A percentile compares a stretch with the other conserved stretches of the same genome.
These are phyloP conservation scores for Achaetomium macrosporum DNA, from an alignment of 2,329 filamentous ascomycete genomes.

Conservation along the genomic window DNA sequence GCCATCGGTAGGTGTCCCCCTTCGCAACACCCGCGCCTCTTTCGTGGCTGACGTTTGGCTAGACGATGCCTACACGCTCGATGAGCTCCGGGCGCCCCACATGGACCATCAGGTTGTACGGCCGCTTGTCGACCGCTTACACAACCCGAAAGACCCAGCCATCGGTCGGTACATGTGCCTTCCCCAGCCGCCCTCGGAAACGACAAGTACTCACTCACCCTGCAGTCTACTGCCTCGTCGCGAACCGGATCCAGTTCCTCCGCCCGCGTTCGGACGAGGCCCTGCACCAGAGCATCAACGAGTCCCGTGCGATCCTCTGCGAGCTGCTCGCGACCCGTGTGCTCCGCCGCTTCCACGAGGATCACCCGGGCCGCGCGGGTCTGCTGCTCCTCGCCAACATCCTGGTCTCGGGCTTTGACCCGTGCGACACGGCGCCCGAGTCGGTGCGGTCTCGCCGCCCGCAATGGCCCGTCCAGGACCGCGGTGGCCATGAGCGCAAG, in stretches of 20 bases:
- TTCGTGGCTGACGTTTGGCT: neutral
- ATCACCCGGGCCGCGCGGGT: slow-evolving; percentile 56
- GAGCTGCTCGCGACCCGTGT: slow-evolving; percentile 63
- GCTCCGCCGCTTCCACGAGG: slow-evolving; percentile 62
- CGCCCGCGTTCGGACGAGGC: slow-evolving; percentile 56
- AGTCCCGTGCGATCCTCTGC: slow-evolving; percentile 62
- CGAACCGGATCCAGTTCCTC: slow-evolving; percentile 64
- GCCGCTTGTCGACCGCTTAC: slow-evolving; percentile 63
- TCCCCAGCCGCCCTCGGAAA: too few species aligned
- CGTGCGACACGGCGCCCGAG: slow-evolving; percentile 62
- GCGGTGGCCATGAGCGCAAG: slow-evolving; percentile 44
- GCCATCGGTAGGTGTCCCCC: slow-evolving; percentile 20
- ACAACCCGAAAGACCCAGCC: slow-evolving; percentile 59
- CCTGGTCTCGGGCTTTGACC: slow-evolving; percentile 64
- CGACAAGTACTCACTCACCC: neutral
- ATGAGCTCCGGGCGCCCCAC: slow-evolving; percentile 60
- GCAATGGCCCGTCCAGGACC: slow-evolving; percentile 36
- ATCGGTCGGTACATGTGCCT: slow-evolving; percentile 38
- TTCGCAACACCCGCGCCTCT: too few species aligned
- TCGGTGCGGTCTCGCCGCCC: slow-evolving; percentile 44
- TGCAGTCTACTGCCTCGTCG: slow-evolving; percentile 63
- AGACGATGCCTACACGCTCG: slow-evolving; percentile 44
- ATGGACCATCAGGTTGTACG: slow-evolving; percentile 62
- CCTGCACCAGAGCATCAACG: slow-evolving; percentile 63
- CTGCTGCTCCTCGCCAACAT: slow-evolving; percentile 62